Conservation (phyloP, 805 yeast species). For the Tetrapisispora fleetii region DNA sequence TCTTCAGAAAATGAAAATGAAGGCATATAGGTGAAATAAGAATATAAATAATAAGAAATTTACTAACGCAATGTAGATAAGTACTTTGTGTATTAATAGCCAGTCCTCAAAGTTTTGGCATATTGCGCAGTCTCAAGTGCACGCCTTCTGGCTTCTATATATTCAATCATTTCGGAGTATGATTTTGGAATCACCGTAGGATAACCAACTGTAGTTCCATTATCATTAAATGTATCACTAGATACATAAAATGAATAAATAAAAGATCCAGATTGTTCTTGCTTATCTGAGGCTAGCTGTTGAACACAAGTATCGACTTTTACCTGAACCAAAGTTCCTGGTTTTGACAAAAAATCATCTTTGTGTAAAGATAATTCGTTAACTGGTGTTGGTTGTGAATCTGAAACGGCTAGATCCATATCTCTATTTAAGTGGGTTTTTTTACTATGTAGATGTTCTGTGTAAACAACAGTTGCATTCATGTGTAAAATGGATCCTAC, state of each 20-base stretch:
- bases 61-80: background rate
- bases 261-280: slow-evolving; percentile 74
- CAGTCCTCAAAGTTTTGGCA: slow-evolving; percentile 18
- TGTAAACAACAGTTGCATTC: slow-evolving; percentile 75
- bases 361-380: slow-evolving; percentile 40
- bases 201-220: slow-evolving; percentile 30
- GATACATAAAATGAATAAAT: slow-evolving; percentile 85
- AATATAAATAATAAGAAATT: background rate
- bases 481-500: slow-evolving; percentile 83
- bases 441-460: slow-evolving; percentile 58
- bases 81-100: background rate
- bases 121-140: slow-evolving; percentile 72
- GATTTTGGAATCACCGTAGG: slow-evolving; percentile 77
- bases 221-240: slow-evolving; percentile 30
- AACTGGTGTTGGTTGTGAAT: slow-evolving; percentile 40
- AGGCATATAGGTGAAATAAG: background rate
- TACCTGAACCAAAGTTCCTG: slow-evolving; percentile 87
- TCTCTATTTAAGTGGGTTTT: slow-evolving; percentile 13
- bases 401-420: slow-evolving; percentile 7
- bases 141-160: slow-evolving; percentile 82
- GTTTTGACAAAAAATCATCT: slow-evolving; percentile 52
- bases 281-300: slow-evolving; percentile 48
- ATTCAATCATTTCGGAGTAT: slow-evolving; percentile 86
- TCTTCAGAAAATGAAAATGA: background rate
- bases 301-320: slow-evolving; percentile 77